Base-by-base conservation (phyloP, 1,139 yeast species). In the Geotrichum cucujoidarum region DNA sequence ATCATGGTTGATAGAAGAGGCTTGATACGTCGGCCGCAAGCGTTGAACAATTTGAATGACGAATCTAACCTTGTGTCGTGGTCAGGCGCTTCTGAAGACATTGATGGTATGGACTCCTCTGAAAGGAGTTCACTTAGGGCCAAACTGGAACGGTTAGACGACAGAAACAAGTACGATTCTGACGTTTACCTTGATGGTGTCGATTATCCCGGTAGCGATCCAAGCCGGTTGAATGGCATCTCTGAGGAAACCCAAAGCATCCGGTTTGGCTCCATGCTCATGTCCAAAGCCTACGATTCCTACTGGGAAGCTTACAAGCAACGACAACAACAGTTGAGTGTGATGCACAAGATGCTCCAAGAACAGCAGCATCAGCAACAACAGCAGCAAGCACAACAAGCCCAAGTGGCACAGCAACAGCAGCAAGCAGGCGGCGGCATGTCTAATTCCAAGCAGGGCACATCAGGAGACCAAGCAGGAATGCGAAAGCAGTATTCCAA, bases 181-280 rank as follows among this genome's bases (percentile, higher is more conserved):
- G 95, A 88, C 56, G 62, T 73, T 39, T 68, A 74, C 32, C 70
- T 68, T 52, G 83, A 80, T 33, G 59, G 71, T 24, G 62, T 67
- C 54, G 72, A 72, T 45, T 83, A 83, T 45, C 77, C 83, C 54
- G 75, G 83, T 53, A 69, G 72, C 49, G 82, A 77, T 53, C 85
- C 85, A 1, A 75, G 90, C 0, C 75, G 78, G 51, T 73, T 89
- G 58, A 90, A 89, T 60, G 84, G 86, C 54, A 87, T 89, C 43
- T 79, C 90, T 20, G 85, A 83, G 49, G 94, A 83, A 49, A 89
- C 97, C 0, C 97, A 89, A 66, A 81, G 86, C 0, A 86, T 90
- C 31, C 73, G 97, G 53, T 89, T 90, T 66, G 96, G 97, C 5
- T 81, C 95, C 3, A 88, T 89, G 96, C 68, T 90, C 37, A 72